Percentiles rank a stretch among this genome's conserved stretches.
Conservation (phyloP, 768 basidiomycete genomes). For the Omphalotus guepiniiformis region DNA sequence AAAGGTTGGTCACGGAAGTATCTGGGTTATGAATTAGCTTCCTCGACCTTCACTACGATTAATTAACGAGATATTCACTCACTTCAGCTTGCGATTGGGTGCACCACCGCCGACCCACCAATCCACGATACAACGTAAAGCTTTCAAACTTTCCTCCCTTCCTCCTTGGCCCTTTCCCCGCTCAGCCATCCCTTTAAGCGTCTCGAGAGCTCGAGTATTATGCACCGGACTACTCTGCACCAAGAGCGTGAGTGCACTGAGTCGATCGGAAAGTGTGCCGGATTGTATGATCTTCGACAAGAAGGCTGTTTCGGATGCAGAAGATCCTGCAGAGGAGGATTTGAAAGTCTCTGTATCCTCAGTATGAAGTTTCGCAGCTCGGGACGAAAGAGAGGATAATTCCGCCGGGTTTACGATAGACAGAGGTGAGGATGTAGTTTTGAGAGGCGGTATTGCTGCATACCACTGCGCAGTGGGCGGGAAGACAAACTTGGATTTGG, state of each 20-base stretch:
- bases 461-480: conserved; percentile 55
- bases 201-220: conserved; percentile 76
- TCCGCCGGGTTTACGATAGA: conserved; percentile 38
- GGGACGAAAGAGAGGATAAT: conserved; percentile 40
- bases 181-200: conserved; percentile 71
- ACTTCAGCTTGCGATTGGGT: conserved; percentile 84
- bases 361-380: conserved; percentile 45
- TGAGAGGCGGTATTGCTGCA: conserved; percentile 37
- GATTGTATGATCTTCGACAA: conserved; percentile 79
- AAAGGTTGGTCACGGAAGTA: conserved; percentile 90
- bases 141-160: conserved; percentile 89
- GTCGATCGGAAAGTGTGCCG: conserved; percentile 88
- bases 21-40: too few species aligned
- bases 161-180: conserved; percentile 79
- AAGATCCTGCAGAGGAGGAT: conserved; percentile 50
- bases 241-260: conserved; percentile 86
- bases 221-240: conserved; percentile 88
- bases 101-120: conserved; percentile 98
- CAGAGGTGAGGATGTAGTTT: conserved; percentile 21
- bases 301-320: conserved; percentile 76
- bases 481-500: conserved; percentile 35
- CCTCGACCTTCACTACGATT: too few species aligned
- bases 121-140: conserved; percentile 87
- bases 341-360: conserved; percentile 43
- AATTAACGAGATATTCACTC: conserved; percentile 20